phyloP scores from a whole-genome alignment of 768 basidiomycete genomes.

The Tricholomella constricta region DNA sequence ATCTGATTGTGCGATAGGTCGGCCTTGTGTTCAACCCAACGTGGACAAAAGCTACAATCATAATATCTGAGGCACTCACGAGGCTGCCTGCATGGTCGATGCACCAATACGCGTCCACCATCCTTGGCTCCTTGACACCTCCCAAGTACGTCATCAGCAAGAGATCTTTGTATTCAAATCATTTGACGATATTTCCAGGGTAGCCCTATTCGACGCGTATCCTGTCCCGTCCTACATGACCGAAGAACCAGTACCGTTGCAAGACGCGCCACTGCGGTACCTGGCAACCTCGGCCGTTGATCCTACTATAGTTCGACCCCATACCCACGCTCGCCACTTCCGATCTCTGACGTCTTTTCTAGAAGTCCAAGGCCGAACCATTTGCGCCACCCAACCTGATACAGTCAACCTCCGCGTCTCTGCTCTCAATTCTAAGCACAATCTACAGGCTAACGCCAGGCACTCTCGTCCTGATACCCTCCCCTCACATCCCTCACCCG shows the following conservation, averaged over 20 bases:
- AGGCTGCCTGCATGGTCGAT: slow-evolving; percentile 53
- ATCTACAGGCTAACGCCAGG: slow-evolving; percentile 16
- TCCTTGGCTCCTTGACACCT: slow-evolving; percentile 48
- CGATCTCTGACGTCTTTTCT: slow-evolving; percentile 7
- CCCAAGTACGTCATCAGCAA: slow-evolving; percentile 36
- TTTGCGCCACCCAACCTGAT: slow-evolving; percentile 62
- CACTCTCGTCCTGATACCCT: slow-evolving; percentile 50
- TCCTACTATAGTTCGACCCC: slow-evolving; percentile 21
- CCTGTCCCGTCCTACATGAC: slow-evolving; percentile 50
- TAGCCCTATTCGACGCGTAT: slow-evolving; percentile 57
- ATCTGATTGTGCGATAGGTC: slow-evolving; percentile 35
- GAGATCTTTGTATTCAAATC: background rate
- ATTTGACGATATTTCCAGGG: slow-evolving; percentile 29
- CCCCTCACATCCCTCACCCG: slow-evolving; percentile 41
- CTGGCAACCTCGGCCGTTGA: slow-evolving; percentile 35
- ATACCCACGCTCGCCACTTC: no score
- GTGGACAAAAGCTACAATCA: slow-evolving; percentile 47
- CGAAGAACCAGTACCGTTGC: slow-evolving; percentile 30
- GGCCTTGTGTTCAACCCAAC: slow-evolving; percentile 51
- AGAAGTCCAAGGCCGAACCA: slow-evolving; percentile 36
- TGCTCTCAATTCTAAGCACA: slow-evolving; percentile 42
- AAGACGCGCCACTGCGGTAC: slow-evolving; percentile 55
- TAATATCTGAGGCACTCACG: slow-evolving; percentile 55
- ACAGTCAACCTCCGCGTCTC: slow-evolving; percentile 54
- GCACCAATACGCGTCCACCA: slow-evolving; percentile 45